These are phyloP conservation scores for Gillenia trifoliata DNA, from an alignment of 306 rosid species.

Conservation along the genomic window DNA sequence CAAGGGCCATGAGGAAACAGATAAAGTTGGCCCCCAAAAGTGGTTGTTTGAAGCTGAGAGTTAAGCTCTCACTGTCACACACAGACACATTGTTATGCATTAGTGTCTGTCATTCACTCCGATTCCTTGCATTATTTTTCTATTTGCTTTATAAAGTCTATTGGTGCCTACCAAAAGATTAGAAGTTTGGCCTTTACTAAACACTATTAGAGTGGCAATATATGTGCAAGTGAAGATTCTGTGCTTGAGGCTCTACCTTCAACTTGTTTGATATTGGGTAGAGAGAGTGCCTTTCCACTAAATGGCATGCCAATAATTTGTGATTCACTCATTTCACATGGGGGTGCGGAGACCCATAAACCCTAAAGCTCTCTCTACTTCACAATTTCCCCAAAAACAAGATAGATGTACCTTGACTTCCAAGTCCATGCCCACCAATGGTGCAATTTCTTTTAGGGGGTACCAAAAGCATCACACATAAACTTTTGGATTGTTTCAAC, in stretches of 20 bases:
- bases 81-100: not conserved
- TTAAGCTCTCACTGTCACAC: conserved; percentile 26
- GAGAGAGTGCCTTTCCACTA: too few species aligned
- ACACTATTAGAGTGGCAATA: not conserved
- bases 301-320: not conserved
- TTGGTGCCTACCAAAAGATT: not conserved
- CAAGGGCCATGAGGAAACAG: not conserved
- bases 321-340: not conserved
- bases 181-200: not conserved
- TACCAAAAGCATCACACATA: not conserved
- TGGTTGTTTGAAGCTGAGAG: not conserved
- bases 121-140: not conserved
- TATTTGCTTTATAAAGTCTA: not conserved
- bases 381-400: not conserved
- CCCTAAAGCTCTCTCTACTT: not conserved
- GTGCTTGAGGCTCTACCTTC: too few species aligned
- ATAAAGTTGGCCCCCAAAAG: not conserved
- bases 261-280: too few species aligned
- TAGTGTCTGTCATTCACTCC: not conserved
- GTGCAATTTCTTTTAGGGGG: not conserved
- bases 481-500: not conserved
- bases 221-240: not conserved
- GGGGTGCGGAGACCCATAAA: not conserved
- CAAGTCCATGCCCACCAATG: not conserved
- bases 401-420: not conserved